A percentile compares a stretch with the other conserved stretches of the same genome.
phyloP scores from a whole-genome alignment of 371 early-diverging fungal genomes.

The Apophysomyces variabilis region DNA sequence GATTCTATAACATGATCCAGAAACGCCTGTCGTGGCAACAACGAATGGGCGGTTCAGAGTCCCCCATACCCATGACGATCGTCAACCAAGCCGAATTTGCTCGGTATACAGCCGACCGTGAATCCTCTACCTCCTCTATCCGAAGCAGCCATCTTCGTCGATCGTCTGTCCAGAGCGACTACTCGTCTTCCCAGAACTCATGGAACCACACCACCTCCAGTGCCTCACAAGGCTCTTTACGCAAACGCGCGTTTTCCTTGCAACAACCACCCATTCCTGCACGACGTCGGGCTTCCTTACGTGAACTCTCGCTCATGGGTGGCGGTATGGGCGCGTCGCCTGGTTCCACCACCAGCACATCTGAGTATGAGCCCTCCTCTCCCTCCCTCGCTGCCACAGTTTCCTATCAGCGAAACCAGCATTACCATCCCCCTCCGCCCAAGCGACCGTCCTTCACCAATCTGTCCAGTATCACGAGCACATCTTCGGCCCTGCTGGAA shows the following conservation, averaged over 20 bases:
- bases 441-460: slow-evolving; percentile 8
- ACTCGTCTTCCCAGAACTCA: slow-evolving; percentile 31
- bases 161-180: slow-evolving; percentile 46
- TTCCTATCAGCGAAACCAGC: slow-evolving; percentile 21
- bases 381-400: slow-evolving; percentile 16
- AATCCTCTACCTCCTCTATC: slow-evolving; percentile 49
- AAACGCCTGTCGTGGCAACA: slow-evolving; percentile 40
- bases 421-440: slow-evolving; percentile 17
- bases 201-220: slow-evolving; percentile 17
- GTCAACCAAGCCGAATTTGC: slow-evolving; percentile 33
- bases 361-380: slow-evolving; percentile 11
- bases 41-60: slow-evolving; percentile 24
- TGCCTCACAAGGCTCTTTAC: slow-evolving; percentile 14
- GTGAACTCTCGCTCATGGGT: slow-evolving; percentile 25
- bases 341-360: neutral
- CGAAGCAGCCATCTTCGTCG: slow-evolving; percentile 48
- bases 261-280: slow-evolving; percentile 28
- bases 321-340: slow-evolving; percentile 2
- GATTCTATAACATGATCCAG: slow-evolving; percentile 51
- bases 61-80: slow-evolving; percentile 28
- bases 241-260: slow-evolving; percentile 33
- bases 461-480: slow-evolving; percentile 17
- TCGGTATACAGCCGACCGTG: slow-evolving; percentile 43
- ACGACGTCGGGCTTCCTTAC: slow-evolving; percentile 29
- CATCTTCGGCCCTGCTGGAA: slow-evolving; percentile 32